Evolutionary conservation across 2,329 filamentous ascomycete genomes (phyloP).

Genomic region (Onygenales sp.): DNA sequence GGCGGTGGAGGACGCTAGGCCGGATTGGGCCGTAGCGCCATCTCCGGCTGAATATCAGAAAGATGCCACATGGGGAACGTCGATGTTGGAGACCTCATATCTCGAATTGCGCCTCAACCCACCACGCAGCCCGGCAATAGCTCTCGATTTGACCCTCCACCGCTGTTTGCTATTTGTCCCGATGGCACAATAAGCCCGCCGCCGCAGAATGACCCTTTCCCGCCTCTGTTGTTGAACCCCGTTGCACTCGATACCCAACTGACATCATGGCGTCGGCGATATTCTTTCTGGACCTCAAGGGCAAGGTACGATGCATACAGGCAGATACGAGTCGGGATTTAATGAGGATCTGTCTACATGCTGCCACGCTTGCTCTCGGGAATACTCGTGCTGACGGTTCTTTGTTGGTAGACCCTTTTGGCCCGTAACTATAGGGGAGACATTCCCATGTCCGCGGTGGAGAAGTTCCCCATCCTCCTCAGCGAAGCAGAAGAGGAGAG

Average conservation of each 20-base stretch:
- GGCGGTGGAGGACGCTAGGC: slow-evolving; percentile 9
- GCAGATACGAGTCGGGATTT: background rate
- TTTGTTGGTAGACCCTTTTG: slow-evolving; percentile 67
- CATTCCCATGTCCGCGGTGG: slow-evolving; percentile 97
- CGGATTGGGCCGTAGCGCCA: slow-evolving; percentile 5
- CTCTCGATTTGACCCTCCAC: background rate
- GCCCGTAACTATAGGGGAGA: slow-evolving; percentile 98
- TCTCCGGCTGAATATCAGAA: background rate
- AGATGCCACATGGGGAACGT: background rate
- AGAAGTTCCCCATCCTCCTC: slow-evolving; percentile 91
- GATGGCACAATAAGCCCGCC: slow-evolving; percentile 1
- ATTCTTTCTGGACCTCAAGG: slow-evolving; percentile 99
- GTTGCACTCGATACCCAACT: slow-evolving; percentile 1
- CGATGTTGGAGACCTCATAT: background rate
- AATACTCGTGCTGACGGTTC: slow-evolving; percentile 11
- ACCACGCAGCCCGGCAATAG: background rate
- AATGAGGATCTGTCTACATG: background rate
- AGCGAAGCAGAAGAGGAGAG: slow-evolving; percentile 99
- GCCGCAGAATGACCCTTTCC: slow-evolving; percentile 1
- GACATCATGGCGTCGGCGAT: slow-evolving; percentile 83
- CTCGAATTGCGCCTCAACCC: background rate
- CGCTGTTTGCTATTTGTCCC: background rate
- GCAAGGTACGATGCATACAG: slow-evolving; percentile 62
- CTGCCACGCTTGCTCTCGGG: background rate
- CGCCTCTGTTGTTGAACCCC: slow-evolving; percentile 4